Conservation (phyloP, 305 asterid species). For the Ilex paraguariensis region DNA sequence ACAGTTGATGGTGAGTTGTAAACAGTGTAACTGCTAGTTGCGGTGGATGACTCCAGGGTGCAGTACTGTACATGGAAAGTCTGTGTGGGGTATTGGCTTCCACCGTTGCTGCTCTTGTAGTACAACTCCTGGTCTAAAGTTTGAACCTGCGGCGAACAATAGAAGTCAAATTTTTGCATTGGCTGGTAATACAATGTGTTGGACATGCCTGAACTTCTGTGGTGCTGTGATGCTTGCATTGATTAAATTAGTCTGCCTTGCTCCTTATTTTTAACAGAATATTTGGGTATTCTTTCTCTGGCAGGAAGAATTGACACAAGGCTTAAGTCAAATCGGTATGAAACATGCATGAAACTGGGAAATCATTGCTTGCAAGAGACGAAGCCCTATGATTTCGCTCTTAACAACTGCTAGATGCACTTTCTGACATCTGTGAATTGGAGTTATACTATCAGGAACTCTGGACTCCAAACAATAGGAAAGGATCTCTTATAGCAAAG, state of each 20-base stretch:
- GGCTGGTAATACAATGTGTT: slow-evolving; percentile 41
- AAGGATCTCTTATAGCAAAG: too few species aligned
- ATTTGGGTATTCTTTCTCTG: too few species aligned
- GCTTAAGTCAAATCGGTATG: too few species aligned
- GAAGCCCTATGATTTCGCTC: too few species aligned
- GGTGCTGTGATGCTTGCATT: slow-evolving; percentile 49
- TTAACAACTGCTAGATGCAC: too few species aligned
- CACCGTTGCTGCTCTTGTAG: slow-evolving; percentile 21
- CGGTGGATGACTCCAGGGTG: slow-evolving; percentile 63
- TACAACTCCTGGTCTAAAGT: slow-evolving; percentile 31
- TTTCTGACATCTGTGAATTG: too few species aligned
- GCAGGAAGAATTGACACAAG: too few species aligned
- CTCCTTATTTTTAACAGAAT: neutral
- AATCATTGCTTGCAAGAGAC: too few species aligned
- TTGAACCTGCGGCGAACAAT: slow-evolving; percentile 37
- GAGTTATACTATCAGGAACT: too few species aligned
- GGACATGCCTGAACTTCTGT: slow-evolving; percentile 39
- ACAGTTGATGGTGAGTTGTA: slow-evolving; percentile 37
- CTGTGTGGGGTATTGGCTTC: slow-evolving; percentile 29
- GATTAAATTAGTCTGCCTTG: neutral
- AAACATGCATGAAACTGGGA: too few species aligned
- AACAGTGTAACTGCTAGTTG: slow-evolving; percentile 18
- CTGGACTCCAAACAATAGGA: too few species aligned
- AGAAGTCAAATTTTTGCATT: slow-evolving; percentile 39
- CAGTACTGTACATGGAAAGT: slow-evolving; percentile 37